Conservation (phyloP, 306 rosid genomes). For the Acacia confusa region DNA sequence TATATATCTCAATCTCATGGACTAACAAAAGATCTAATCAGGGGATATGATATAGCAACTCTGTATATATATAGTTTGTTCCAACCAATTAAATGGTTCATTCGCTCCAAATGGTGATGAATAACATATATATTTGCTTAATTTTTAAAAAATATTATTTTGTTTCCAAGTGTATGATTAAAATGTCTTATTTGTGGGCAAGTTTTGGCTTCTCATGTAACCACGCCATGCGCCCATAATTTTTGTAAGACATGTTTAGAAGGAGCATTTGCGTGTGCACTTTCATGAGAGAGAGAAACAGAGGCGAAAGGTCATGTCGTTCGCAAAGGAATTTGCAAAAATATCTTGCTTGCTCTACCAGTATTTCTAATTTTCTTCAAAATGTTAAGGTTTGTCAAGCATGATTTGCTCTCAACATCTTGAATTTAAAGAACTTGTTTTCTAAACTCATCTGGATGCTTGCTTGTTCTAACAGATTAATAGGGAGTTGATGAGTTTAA, state of each 20-base stretch:
- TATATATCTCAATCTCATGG: too few species aligned
- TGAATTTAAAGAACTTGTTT: not conserved
- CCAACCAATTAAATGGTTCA: not conserved
- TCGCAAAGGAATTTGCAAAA: conserved; percentile 42
- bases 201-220: conserved; percentile 24
- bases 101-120: not conserved
- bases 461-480: not conserved
- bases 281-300: conserved; percentile 49
- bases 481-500: not conserved
- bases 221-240: conserved; percentile 59
- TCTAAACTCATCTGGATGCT: not conserved
- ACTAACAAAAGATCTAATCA: not conserved
- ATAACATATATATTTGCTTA: too few species aligned
- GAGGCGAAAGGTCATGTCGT: conserved; percentile 52
- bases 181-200: conserved; percentile 49
- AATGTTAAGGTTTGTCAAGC: conserved; percentile 46
- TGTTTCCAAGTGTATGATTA: conserved; percentile 18
- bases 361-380: conserved; percentile 2
- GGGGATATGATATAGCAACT: not conserved
- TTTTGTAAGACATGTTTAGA: conserved; percentile 61
- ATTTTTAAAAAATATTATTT: too few species aligned
- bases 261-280: conserved; percentile 50
- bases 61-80: not conserved
- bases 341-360: not conserved
- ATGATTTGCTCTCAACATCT: conserved; percentile 48